Percentiles rank a stretch among this genome's conserved stretches.
Conservation (phyloP, 2,329 filamentous ascomycete species). For the Pseudogymnoascus sp. region DNA sequence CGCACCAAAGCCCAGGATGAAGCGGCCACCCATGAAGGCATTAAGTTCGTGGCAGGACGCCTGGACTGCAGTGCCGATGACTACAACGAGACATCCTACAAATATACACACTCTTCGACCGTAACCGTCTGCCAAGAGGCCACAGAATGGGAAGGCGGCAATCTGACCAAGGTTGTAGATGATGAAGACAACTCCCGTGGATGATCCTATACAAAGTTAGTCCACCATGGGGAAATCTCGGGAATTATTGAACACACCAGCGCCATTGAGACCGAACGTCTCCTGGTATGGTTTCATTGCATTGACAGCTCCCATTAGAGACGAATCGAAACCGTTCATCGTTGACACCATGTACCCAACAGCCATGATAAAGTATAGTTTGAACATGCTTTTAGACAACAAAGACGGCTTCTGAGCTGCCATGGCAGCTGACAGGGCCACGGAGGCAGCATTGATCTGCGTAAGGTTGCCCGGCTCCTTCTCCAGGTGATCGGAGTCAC, state of each 20-base stretch:
- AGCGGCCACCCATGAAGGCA: conserved; percentile 48
- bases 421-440: conserved; percentile 29
- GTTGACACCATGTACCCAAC: conserved; percentile 37
- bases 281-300: conserved; percentile 42
- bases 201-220: conserved; percentile 23
- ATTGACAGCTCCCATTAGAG: conserved; percentile 25
- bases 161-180: conserved; percentile 44
- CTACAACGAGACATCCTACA: conserved; percentile 42
- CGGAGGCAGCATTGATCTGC: conserved; percentile 31
- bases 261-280: conserved; percentile 39
- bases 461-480: conserved; percentile 14
- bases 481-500: conserved; percentile 13
- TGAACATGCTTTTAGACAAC: conserved; percentile 28
- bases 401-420: conserved; percentile 29
- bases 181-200: conserved; percentile 39
- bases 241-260: conserved; percentile 24
- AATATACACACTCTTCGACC: conserved; percentile 49
- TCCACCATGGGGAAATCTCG: neutral
- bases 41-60: conserved; percentile 36
- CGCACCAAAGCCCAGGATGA: conserved; percentile 49
- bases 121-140: conserved; percentile 41
- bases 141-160: conserved; percentile 42
- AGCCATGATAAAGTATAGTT: conserved; percentile 31
- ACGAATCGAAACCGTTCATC: conserved; percentile 43
- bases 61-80: conserved; percentile 43